A percentile compares a stretch with the other conserved stretches of the same genome.
Evolutionary conservation across 2,329 filamentous ascomycete genomes (phyloP).

Genomic region (Clarireedia sp.): DNA sequence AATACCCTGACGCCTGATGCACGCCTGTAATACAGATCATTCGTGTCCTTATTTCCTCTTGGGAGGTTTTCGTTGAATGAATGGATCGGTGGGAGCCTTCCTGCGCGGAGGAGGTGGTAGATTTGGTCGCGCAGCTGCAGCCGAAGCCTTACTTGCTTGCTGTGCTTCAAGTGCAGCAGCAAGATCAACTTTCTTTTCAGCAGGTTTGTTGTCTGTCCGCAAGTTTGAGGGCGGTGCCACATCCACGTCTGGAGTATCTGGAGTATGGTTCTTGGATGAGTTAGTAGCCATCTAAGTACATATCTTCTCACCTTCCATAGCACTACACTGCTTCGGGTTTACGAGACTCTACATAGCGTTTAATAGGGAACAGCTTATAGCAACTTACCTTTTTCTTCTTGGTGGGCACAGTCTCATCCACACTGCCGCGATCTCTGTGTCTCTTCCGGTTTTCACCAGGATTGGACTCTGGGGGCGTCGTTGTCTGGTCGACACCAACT

Average conservation of each 20-base stretch:
- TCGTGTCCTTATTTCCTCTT: neutral
- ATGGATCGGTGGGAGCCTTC: constrained; percentile 16
- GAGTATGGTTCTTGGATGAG: neutral
- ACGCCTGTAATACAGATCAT: neutral
- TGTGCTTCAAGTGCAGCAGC: constrained; percentile 10
- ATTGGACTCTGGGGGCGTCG: neutral
- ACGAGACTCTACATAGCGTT: neutral
- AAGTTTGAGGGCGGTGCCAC: neutral
- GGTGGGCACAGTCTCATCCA: neutral
- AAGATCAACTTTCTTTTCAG: constrained; percentile 1
- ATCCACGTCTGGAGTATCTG: neutral
- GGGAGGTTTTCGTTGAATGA: constrained; percentile 15
- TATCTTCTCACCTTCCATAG: too few species aligned
- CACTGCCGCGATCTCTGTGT: neutral
- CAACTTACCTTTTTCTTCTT: constrained; percentile 11
- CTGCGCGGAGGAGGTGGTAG: constrained; percentile 12
- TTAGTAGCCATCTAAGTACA: too few species aligned
- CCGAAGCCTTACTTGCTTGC: constrained; percentile 5
- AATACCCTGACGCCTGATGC: too few species aligned
- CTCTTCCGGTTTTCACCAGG: constrained; percentile 6
- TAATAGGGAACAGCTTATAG: neutral
- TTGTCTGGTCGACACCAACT: neutral
- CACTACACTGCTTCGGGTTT: too few species aligned
- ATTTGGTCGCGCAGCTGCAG: constrained; percentile 6
- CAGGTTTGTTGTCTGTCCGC: neutral